These are phyloP conservation scores for Rhizopogon vesiculosus DNA, from an alignment of 768 basidiomycete species.

Conservation along the genomic window DNA sequence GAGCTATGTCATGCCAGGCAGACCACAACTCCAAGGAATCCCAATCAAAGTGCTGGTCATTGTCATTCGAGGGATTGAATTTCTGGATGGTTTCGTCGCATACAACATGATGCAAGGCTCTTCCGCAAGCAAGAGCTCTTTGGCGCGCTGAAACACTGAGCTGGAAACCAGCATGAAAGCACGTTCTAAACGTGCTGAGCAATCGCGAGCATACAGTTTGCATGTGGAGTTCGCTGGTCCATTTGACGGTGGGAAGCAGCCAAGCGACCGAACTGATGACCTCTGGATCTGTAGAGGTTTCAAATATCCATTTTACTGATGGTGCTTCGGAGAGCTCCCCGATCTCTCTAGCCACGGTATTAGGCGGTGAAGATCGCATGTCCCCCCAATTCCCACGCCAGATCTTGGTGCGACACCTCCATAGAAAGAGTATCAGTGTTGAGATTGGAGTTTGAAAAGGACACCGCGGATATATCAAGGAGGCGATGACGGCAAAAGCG, in stretches of 20 bases:
- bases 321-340: neutral
- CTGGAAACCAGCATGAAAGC: neutral
- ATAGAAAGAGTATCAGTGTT: neutral
- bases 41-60: neutral
- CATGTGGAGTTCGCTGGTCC: neutral
- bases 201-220: neutral
- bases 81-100: neutral
- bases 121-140: neutral
- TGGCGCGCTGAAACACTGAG: neutral
- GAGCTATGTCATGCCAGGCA: neutral
- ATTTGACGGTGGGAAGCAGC: neutral
- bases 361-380: neutral
- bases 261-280: neutral
- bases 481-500: neutral
- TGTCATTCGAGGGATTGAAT: too few species aligned
- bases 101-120: neutral
- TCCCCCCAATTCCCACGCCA: neutral
- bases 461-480: neutral
- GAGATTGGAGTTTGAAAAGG: conserved; percentile 1
- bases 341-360: too few species aligned
- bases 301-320: conserved; percentile 14
- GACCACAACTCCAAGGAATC: neutral
- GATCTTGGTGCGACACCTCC: neutral
- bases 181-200: neutral
- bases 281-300: conserved; percentile 15